Conservation (phyloP, 805 yeast genomes). For the Ogataea corticis region DNA sequence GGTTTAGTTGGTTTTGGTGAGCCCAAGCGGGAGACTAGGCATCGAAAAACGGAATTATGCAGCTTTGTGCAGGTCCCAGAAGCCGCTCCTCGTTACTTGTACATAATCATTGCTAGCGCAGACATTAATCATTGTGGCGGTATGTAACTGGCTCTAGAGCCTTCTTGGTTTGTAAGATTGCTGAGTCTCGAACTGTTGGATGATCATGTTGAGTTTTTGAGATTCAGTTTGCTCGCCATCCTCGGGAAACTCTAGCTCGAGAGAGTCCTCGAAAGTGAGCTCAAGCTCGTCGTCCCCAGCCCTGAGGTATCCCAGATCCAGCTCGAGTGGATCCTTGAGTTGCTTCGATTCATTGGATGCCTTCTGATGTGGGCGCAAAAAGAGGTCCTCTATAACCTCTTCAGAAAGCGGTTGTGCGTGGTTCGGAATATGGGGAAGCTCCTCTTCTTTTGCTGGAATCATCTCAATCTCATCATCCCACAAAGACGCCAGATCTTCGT, state of each 20-base stretch:
- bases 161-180: constrained; percentile 24
- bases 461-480: constrained; percentile 49
- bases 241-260: constrained; percentile 28
- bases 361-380: constrained; percentile 14
- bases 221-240: constrained; percentile 23
- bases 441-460: constrained; percentile 41
- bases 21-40: too few relatives aligned
- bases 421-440: constrained; percentile 45
- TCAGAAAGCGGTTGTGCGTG: constrained; percentile 42
- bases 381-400: constrained; percentile 30
- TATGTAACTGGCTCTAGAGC: constrained; percentile 13
- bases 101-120: constrained; percentile 4
- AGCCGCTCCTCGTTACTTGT: neutral
- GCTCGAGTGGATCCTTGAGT: constrained; percentile 26
- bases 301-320: constrained; percentile 22
- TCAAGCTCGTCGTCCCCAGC: constrained; percentile 2
- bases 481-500: constrained; percentile 5
- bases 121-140: constrained; percentile 3
- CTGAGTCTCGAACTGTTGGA: constrained; percentile 23
- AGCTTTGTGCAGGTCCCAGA: too few relatives aligned
- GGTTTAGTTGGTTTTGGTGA: constrained; percentile 28
- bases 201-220: constrained; percentile 20
- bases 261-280: constrained; percentile 7
- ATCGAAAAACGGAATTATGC: too few relatives aligned
- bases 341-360: constrained; percentile 6